Conservation (phyloP, 2,329 filamentous ascomycete genomes). For the Aspergillus eucalypticola region DNA sequence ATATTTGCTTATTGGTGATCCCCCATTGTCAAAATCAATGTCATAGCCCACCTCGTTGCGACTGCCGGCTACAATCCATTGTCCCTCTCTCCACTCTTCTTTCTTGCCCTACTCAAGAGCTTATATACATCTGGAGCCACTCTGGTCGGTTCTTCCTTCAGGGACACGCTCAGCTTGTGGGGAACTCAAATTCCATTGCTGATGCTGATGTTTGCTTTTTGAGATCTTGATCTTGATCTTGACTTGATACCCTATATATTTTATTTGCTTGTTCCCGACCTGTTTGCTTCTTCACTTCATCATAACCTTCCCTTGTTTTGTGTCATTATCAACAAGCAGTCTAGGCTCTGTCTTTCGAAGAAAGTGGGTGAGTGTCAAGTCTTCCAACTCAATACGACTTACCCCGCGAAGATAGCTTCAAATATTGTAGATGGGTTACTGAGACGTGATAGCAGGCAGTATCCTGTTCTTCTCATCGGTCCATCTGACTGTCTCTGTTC, state of each 20-base stretch:
- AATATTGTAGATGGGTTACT: not conserved
- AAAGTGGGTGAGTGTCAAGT: not conserved
- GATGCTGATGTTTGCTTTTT: slow-evolving; percentile 18
- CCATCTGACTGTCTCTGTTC: not conserved
- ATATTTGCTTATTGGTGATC: slow-evolving; percentile 20
- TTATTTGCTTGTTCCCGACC: slow-evolving; percentile 20
- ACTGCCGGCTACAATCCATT: slow-evolving; percentile 12
- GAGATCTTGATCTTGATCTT: slow-evolving; percentile 12
- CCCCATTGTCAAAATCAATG: slow-evolving; percentile 19
- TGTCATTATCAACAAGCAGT: slow-evolving; percentile 8
- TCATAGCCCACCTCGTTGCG: slow-evolving; percentile 15
- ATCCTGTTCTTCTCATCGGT: not conserved
- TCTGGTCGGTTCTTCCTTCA: not conserved
- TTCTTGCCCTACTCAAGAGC: not conserved
- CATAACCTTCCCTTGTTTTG: not conserved
- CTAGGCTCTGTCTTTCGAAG: not conserved
- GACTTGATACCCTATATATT: slow-evolving; percentile 14
- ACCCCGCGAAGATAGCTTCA: not conserved
- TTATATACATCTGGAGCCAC: slow-evolving; percentile 11
- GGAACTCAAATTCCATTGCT: slow-evolving; percentile 7
- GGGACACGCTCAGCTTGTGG: slow-evolving; percentile 3
- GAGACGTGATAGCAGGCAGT: not conserved
- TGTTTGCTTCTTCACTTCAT: slow-evolving; percentile 16
- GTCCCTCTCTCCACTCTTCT: not conserved
- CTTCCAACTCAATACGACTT: not conserved